Conservation (phyloP, 23 red algal species). For the Pyropia haitanensis region DNA sequence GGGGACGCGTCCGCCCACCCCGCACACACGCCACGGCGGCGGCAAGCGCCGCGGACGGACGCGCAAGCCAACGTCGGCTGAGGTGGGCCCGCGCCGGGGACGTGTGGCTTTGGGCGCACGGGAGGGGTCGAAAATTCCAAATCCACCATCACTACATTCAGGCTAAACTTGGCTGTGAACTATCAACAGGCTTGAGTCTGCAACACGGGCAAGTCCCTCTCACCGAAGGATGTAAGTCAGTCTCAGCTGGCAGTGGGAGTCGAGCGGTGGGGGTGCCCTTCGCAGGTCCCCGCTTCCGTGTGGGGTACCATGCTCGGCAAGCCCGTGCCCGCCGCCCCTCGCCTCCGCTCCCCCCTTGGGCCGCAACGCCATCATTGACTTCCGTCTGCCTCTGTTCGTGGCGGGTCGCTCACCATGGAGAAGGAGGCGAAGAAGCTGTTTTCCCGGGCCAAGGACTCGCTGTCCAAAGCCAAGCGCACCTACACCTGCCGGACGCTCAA, state of each 20-base stretch:
- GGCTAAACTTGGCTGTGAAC: no score
- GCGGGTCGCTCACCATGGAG: conserved; percentile 37
- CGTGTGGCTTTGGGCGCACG: no score
- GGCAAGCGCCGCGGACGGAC: no score
- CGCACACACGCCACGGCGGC: no score
- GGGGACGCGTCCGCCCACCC: no score
- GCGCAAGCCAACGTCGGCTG: no score
- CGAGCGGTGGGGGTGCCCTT: background rate
- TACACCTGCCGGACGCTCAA: conserved; percentile 75
- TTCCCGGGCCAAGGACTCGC: conserved; percentile 32
- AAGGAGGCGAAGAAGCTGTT: conserved; percentile 67
- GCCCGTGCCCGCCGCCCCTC: background rate
- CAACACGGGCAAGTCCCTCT: no score
- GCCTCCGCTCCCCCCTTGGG: background rate
- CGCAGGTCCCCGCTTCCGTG: background rate
- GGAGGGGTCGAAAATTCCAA: no score
- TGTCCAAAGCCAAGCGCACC: conserved; percentile 78
- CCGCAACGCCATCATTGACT: background rate
- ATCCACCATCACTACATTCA: no score
- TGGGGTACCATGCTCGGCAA: no score
- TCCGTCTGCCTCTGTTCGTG: background rate
- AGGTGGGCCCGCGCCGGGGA: no score
- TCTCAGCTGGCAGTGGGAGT: background rate
- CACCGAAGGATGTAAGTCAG: background rate
- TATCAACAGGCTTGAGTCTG: no score